Base-by-base conservation (phyloP, 164 flowering plant genomes). In the Vitis labrusca region DNA sequence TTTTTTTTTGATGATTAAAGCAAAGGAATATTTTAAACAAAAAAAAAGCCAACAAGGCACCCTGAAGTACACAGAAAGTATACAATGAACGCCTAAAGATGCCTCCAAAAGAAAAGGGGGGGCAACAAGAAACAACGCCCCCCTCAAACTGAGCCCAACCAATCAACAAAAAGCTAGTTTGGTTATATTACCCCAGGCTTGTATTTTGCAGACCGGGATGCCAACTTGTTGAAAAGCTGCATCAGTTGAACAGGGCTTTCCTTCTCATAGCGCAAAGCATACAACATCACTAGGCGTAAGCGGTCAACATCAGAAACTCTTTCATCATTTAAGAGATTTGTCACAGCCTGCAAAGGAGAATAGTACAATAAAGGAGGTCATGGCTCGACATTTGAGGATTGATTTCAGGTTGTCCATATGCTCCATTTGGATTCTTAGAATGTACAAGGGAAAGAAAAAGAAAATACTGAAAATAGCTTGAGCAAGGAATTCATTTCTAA, bases 211-310 rank as follows among this genome's bases (percentile, higher is more conserved):
- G 97, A 93, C 48, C 84, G 82, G 53, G 98, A 85, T 48, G 98
- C 88, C 74, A 95, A 73, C 78, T 91, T 95, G 84, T 93, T 95
- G 74, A 91, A 86, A 65, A 95, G 90, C 85, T 95, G 98, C 99
- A 95, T 95, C 83, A 95, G 77, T 73, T 95, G 98, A 75, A 95
- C 94, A 54, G 99, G 92, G 74, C 91, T 95, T 73, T 95, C 99
- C 79, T 95, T 95, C 84, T 95, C 99, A 81, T 93, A 95, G 49
- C 99, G 93, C 84, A 95, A 77, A 69, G 98, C 98, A 83, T 93
- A 95, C 81, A 95, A 55, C 98, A 93, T 91, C 49, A 91, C 97
- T 10, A 95, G 75, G 70, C 95, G 97, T 67, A 93, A 77, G 16
- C 93, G 90, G 63, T 93, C 99, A 73, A 91, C 71, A 70, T 95